Base-by-base conservation (phyloP, 352 stramenopile species). In the Phytophthora syringae region DNA sequence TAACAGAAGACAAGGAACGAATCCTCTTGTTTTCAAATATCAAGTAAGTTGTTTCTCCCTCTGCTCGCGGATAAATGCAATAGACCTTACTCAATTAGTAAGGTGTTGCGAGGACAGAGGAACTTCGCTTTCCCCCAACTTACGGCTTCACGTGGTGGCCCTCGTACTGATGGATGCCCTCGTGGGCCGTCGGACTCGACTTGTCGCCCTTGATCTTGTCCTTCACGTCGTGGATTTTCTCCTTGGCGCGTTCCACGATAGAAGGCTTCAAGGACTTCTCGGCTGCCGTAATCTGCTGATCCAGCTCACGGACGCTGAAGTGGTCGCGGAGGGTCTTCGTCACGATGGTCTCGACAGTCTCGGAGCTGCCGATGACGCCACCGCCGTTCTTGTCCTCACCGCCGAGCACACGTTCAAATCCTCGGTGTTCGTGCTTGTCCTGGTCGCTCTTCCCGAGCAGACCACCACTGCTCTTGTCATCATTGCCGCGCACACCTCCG, bases 141-240 rank as follows among this genome's bases (percentile, higher is more conserved):
- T 47, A 47, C n/a, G 40, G 57, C 22, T 68, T 34, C 10, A 52
- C 28, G 27, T 58, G 54, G 60, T 54, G 51, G 13, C 39, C 53
- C 59, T 64, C 54, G 42, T 67, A 40, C 18, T 51, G 42, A 12
- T 28, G 30, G 7, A 2, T 16, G 13, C 34, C 20, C 11, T 34
- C 34, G 20, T 68, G 36, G 18, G n/a, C n/a, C n/a, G 30, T 36
- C 11, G 56, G 58, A 11, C 61, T 66, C 6, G 59, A 43, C 55
- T 67, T 71, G 42, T 72, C 62, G 7, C 67, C 67, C 44, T 40
- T 68, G n/a, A 76, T 11, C 51, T 75, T 75, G 9, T 72, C 61
- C 51, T 75, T 75, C 18, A 72, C 62, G 3, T 72, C 62, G 34
- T 76, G 61, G 10, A 76, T 61, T 15, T 47, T 48, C 27, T 76